Conservation (phyloP, 805 yeast genomes). For the Starmerella asiatica region DNA sequence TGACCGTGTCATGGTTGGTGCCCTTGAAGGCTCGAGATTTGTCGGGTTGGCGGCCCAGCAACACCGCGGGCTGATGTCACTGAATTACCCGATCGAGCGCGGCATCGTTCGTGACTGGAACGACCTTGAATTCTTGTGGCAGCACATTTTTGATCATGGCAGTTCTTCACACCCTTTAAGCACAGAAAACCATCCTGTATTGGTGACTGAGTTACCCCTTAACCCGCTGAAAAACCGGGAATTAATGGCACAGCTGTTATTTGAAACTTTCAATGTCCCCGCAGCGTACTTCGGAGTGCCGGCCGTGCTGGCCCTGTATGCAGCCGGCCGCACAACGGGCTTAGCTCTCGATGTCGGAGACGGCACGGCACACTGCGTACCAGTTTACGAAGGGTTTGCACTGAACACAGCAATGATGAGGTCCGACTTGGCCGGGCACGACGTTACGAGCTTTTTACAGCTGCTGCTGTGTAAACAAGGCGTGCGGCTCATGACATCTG, state of each 20-base stretch:
- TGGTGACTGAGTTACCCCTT: conserved; percentile 80
- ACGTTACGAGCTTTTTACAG: conserved; percentile 64
- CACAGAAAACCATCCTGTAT: conserved; percentile 72
- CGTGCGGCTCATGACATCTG: conserved; percentile 46
- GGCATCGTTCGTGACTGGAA: conserved; percentile 75
- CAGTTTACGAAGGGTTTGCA: conserved; percentile 81
- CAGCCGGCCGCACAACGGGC: conserved; percentile 85
- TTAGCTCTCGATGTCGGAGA: conserved; percentile 85
- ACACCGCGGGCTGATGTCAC: conserved; percentile 58
- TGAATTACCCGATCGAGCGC: conserved; percentile 62
- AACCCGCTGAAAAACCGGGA: conserved; percentile 55
- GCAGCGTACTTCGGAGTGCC: conserved; percentile 62
- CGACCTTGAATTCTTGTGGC: conserved; percentile 77
- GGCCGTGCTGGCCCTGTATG: conserved; percentile 72
- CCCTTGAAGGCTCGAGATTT: conserved; percentile 49
- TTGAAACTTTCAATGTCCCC: conserved; percentile 62
- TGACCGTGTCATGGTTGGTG: conserved; percentile 66
- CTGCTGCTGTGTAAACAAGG: conserved; percentile 61
- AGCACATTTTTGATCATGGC: conserved; percentile 36
- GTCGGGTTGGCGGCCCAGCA: conserved; percentile 67
- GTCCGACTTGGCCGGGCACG: conserved; percentile 75
- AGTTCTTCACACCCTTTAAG: conserved; percentile 32
- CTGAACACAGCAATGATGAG: conserved; percentile 59
- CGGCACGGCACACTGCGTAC: conserved; percentile 78
- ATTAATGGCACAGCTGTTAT: conserved; percentile 47